These are phyloP conservation scores for Spiromastix sp. DNA, from an alignment of 2,329 filamentous ascomycete genomes.

Conservation along the genomic window DNA sequence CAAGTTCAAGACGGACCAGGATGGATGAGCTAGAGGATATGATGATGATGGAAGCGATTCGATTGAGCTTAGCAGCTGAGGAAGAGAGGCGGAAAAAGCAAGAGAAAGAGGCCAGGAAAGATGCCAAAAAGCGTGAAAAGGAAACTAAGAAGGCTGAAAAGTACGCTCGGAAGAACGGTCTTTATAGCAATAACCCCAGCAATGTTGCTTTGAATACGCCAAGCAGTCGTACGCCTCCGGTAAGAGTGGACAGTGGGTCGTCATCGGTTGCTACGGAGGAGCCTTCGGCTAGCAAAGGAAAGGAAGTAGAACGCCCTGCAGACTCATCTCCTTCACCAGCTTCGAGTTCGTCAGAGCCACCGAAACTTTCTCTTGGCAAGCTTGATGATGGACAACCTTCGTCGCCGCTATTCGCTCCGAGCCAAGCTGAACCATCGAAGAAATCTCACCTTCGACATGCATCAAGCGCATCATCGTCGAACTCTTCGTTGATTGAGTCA, in stretches of 20 bases:
- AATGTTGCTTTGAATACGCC: slow-evolving; percentile 47
- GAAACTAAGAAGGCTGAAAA: slow-evolving; percentile 67
- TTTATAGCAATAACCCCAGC: slow-evolving; percentile 48
- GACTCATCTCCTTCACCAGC: slow-evolving; percentile 15
- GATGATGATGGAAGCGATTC: slow-evolving; percentile 97
- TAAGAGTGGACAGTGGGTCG: slow-evolving; percentile 27
- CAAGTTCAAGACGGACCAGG: slow-evolving; percentile 49
- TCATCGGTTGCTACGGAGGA: slow-evolving; percentile 29
- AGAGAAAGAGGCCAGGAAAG: slow-evolving; percentile 70
- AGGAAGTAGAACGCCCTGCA: slow-evolving; percentile 51
- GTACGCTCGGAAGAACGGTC: slow-evolving; percentile 53
- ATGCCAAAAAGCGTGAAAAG: slow-evolving; percentile 76
- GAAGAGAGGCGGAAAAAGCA: slow-evolving; percentile 83
- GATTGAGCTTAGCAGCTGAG: slow-evolving; percentile 80
- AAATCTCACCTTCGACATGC: slow-evolving; percentile 69
- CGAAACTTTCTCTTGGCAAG: slow-evolving; percentile 11
- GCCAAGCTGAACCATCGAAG: slow-evolving; percentile 43
- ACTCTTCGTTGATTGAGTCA: slow-evolving; percentile 66
- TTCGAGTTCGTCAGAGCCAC: slow-evolving; percentile 22
- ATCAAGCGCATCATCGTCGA: slow-evolving; percentile 75
- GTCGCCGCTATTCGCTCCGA: slow-evolving; percentile 33
- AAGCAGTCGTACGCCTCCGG: slow-evolving; percentile 25
- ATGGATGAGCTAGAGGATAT: slow-evolving; percentile 90
- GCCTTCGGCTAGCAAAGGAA: slow-evolving; percentile 49
- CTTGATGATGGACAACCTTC: slow-evolving; percentile 13